Evolutionary conservation across 768 basidiomycete species (phyloP).

Genomic region (Boletus rex-veris): DNA sequence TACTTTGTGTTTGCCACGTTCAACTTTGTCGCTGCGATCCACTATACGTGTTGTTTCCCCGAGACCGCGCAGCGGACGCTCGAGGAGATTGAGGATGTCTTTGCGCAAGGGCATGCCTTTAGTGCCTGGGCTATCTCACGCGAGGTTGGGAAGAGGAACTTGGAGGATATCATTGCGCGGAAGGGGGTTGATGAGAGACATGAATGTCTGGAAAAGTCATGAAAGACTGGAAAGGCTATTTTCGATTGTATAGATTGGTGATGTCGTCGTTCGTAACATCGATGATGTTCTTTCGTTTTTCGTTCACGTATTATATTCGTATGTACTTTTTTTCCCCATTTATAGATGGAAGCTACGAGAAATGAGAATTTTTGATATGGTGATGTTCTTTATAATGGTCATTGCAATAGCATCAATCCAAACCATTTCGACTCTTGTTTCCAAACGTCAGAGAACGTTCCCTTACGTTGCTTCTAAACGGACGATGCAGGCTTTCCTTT

Average conservation of each 20-base stretch:
- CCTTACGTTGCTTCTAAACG: too few species aligned
- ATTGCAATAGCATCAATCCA: too few species aligned
- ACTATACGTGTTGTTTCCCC: constrained; percentile 77
- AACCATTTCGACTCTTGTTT: too few species aligned
- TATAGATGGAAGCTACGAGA: too few species aligned
- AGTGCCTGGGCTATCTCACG: constrained; percentile 67
- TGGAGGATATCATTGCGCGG: constrained; percentile 43
- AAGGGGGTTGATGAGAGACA: constrained; percentile 12
- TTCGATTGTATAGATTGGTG: too few species aligned
- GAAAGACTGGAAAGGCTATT: too few species aligned
- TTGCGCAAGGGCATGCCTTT: constrained; percentile 64
- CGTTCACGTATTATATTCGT: neutral
- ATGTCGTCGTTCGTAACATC: too few species aligned
- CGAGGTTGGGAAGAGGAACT: constrained; percentile 59
- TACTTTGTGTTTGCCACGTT: constrained; percentile 79
- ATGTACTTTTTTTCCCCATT: too few species aligned
- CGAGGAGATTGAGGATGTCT: constrained; percentile 79
- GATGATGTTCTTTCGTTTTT: neutral
- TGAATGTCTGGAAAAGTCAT: neutral
- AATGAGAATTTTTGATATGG: too few species aligned
- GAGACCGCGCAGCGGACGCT: constrained; percentile 71
- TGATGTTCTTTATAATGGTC: too few species aligned
- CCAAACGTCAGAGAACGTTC: too few species aligned
- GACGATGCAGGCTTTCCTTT: neutral
- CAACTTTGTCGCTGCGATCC: constrained; percentile 69